These are phyloP conservation scores for Cladosporium austrohemisphaericum DNA, from an alignment of 2,329 filamentous ascomycete species.

Conservation along the genomic window DNA sequence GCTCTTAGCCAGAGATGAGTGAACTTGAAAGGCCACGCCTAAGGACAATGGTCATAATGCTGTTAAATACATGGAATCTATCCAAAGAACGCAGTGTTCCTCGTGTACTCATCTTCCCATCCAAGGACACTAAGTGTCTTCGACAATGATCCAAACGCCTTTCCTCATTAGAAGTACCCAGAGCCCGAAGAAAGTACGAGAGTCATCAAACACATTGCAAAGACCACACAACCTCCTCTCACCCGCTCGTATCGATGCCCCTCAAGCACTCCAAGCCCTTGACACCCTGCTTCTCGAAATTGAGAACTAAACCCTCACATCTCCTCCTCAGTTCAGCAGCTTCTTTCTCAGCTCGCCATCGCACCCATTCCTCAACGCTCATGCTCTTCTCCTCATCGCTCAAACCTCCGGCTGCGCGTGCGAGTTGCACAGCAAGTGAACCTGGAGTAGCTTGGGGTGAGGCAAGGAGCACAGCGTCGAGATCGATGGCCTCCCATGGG, in stretches of 20 bases:
- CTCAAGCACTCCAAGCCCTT: conserved; percentile 75
- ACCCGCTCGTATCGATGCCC: conserved; percentile 47
- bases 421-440: conserved; percentile 24
- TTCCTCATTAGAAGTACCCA: background rate
- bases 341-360: conserved; percentile 72
- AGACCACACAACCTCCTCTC: background rate
- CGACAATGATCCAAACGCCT: too few species aligned
- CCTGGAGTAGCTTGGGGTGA: conserved; percentile 35
- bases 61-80: too few species aligned
- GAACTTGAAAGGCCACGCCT: too few species aligned
- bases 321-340: conserved; percentile 75
- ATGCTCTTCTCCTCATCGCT: conserved; percentile 77
- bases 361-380: conserved; percentile 92
- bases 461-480: conserved; percentile 65
- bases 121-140: too few species aligned
- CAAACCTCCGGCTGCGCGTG: conserved; percentile 58
- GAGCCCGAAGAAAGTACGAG: background rate
- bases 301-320: conserved; percentile 76
- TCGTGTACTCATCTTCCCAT: too few species aligned
- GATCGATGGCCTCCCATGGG: conserved; percentile 70
- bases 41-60: too few species aligned
- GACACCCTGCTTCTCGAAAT: conserved; percentile 79
- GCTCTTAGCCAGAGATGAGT: too few species aligned
- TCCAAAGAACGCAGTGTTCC: too few species aligned
- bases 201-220: conserved; percentile 7